Evolutionary conservation across 192 early-diverging fungal genomes (phyloP).

Genomic region (Backusella sp.): DNA sequence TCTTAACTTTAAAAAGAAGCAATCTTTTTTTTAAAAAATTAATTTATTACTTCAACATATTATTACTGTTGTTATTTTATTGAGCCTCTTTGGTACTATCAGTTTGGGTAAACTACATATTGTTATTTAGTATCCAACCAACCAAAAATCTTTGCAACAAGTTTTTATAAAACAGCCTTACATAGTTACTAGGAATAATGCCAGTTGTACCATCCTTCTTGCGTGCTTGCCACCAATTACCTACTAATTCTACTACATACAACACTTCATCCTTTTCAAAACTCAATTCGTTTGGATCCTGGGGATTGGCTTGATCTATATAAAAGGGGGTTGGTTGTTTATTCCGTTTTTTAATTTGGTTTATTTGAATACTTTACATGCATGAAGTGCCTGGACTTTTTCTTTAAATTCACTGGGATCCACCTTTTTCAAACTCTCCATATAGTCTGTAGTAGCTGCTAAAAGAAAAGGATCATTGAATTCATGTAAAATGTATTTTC

Average conservation of each 20-base stretch:
- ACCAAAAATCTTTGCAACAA: not conserved
- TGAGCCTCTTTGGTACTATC: not conserved
- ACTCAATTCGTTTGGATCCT: conserved; percentile 89
- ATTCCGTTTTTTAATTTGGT: not conserved
- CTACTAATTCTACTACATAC: conserved; percentile 85
- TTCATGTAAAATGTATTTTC: not conserved
- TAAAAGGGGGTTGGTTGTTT: not conserved
- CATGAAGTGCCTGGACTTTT: conserved; percentile 72
- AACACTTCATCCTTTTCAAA: conserved; percentile 85
- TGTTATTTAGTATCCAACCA: not conserved
- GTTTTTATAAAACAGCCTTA: conserved; percentile 9
- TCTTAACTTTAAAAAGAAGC: not conserved
- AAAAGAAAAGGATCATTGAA: not conserved
- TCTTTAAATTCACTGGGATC: conserved; percentile 51
- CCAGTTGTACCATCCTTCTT: conserved; percentile 78
- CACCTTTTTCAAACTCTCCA: not conserved
- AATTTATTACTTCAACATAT: not conserved
- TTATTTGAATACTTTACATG: conserved; percentile 40
- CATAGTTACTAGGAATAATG: conserved; percentile 90
- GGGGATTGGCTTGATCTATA: conserved; percentile 79
- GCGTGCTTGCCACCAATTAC: conserved; percentile 98
- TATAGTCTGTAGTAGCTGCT: not conserved
- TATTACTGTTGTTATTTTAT: not conserved
- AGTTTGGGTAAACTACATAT: not conserved
- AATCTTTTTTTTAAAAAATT: no score